Percentiles rank a stretch among this genome's conserved stretches.
Conservation (phyloP, 192 early-diverging fungal genomes). For the Podila epicladia region DNA sequence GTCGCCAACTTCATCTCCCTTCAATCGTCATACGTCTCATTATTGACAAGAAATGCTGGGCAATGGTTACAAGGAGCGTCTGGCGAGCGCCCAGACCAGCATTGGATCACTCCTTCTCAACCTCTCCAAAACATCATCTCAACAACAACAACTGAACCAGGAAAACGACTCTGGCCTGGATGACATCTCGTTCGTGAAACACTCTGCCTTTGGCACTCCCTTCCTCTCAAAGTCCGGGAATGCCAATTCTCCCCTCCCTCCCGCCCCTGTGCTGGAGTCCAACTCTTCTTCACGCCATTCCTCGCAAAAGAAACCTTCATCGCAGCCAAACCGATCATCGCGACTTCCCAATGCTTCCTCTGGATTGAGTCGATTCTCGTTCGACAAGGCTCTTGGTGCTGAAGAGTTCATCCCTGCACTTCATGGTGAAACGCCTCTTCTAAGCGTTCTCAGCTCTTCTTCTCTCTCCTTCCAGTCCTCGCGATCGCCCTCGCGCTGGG, state of each 20-base stretch:
- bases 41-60: slow-evolving; percentile 27
- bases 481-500: slow-evolving; percentile 18
- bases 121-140: slow-evolving; percentile 14
- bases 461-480: slow-evolving; percentile 1
- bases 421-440: neutral
- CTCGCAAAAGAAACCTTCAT: slow-evolving; percentile 4
- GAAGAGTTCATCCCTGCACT: neutral
- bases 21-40: neutral
- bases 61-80: slow-evolving; percentile 50
- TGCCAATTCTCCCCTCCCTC: neutral
- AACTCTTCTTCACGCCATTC: slow-evolving; percentile 33
- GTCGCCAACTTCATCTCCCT: neutral
- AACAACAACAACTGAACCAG: slow-evolving; percentile 5
- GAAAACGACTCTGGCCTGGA: slow-evolving; percentile 19
- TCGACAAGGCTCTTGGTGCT: slow-evolving; percentile 19
- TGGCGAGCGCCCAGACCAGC: slow-evolving; percentile 28
- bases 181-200: slow-evolving; percentile 5
- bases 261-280: slow-evolving; percentile 33
- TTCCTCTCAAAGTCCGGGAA: slow-evolving; percentile 5
- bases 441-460: neutral
- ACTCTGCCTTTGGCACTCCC: slow-evolving; percentile 1
- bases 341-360: slow-evolving; percentile 23
- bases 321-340: slow-evolving; percentile 12
- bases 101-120: slow-evolving; percentile 29
- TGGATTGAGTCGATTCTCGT: slow-evolving; percentile 9